A percentile compares a stretch with the other conserved stretches of the same genome.
Conservation (phyloP, 2,329 filamentous ascomycete genomes). For the Arachnomyces sp. region DNA sequence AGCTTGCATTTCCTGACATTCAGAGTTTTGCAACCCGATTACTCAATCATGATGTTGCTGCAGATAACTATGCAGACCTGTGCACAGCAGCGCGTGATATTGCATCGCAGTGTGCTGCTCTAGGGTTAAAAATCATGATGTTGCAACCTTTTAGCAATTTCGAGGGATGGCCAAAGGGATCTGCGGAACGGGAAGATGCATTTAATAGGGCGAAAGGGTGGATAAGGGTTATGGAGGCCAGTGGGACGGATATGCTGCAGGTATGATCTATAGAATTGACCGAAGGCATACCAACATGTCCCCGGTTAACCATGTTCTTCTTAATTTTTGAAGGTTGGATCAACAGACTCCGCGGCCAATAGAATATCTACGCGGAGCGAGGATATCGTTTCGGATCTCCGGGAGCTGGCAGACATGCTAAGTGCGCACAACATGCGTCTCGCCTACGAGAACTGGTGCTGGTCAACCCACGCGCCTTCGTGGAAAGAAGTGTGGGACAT, state of each 20-base stretch:
- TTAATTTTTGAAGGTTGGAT: conserved; percentile 43
- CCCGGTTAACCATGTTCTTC: background rate
- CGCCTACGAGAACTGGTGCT: conserved; percentile 78
- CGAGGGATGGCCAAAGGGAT: conserved; percentile 61
- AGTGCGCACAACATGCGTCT: conserved; percentile 51
- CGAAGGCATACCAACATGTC: no score
- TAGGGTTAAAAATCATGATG: conserved; percentile 58
- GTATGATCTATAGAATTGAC: conserved; percentile 30
- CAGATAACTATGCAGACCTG: conserved; percentile 55
- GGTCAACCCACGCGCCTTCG: conserved; percentile 60
- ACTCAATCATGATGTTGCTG: conserved; percentile 43
- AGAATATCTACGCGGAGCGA: conserved; percentile 46
- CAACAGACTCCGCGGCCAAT: conserved; percentile 53
- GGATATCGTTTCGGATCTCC: conserved; percentile 54
- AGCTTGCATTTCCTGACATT: conserved; percentile 69
- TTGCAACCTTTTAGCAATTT: conserved; percentile 71
- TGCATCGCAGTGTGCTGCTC: conserved; percentile 46
- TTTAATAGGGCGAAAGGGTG: conserved; percentile 58
- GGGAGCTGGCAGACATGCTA: conserved; percentile 56
- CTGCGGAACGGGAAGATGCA: conserved; percentile 52
- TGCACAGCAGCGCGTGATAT: conserved; percentile 49
- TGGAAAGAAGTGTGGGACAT: conserved; percentile 68
- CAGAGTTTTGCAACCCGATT: conserved; percentile 52
- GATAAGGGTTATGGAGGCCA: conserved; percentile 63
- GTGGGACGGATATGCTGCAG: conserved; percentile 64